These are phyloP conservation scores for Peronosclerospora sorghi DNA, from an alignment of 352 stramenopile genomes.

Conservation along the genomic window DNA sequence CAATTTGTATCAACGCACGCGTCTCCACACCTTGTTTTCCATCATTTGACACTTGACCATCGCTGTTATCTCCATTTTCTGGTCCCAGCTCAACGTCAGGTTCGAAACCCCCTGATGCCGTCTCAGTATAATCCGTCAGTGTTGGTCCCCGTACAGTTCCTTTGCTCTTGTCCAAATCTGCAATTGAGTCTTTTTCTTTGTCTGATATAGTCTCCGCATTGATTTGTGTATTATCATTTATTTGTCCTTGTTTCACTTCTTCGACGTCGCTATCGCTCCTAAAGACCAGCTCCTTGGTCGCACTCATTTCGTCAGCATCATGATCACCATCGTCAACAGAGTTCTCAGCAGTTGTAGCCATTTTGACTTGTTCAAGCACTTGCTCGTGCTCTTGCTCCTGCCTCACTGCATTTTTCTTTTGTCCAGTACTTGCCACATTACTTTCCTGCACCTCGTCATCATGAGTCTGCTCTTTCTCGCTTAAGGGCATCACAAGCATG, in stretches of 20 bases:
- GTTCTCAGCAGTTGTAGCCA: conserved; percentile 2
- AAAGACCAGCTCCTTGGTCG: conserved; percentile 31
- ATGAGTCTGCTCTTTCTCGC: conserved; percentile 23
- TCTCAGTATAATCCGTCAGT: conserved; percentile 3
- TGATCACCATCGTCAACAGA: conserved; percentile 12
- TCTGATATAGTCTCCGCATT: conserved; percentile 1
- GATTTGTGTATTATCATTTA: conserved; percentile 13
- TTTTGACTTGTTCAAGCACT: conserved; percentile 1
- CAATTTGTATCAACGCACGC: conserved; percentile 1
- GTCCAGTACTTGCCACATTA: conserved; percentile 9
- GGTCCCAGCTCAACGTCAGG: conserved; percentile 15
- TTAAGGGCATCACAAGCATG: conserved; percentile 67
- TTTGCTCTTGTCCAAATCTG: neutral
- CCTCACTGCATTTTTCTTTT: neutral
- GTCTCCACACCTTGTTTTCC: conserved; percentile 13
- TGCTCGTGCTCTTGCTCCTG: conserved; percentile 7
- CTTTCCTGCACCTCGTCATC: conserved; percentile 13
- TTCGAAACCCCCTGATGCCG: conserved; percentile 8
- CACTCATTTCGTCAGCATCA: conserved; percentile 22
- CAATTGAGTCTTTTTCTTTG: neutral
- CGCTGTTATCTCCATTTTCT: conserved; percentile 3
- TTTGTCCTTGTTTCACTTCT: neutral
- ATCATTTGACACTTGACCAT: neutral
- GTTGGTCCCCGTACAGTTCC: too few species aligned
- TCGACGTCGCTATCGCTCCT: conserved; percentile 28